A percentile compares a stretch with the other conserved stretches of the same genome.
phyloP scores from a whole-genome alignment of 225 moss, liverwort and hornwort species.

The Pseudisothecium myosuroides region DNA sequence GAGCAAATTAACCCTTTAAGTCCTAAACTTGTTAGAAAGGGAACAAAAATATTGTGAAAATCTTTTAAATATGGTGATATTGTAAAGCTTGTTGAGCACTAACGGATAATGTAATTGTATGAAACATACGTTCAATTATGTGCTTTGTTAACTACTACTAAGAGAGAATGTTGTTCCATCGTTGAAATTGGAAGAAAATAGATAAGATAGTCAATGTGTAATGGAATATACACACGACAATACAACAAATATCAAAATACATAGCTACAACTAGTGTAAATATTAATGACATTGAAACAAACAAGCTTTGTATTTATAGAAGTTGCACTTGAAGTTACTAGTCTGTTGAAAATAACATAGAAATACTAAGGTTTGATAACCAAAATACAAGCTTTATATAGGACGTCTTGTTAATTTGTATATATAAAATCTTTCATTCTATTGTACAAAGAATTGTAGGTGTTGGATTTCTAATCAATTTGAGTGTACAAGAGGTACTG shows the following conservation, averaged over 20 bases:
- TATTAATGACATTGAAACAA: background rate
- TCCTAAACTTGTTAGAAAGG: fast-evolving
- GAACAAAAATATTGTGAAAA: background rate
- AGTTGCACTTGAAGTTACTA: background rate
- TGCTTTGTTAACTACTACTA: background rate
- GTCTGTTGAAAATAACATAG: fast-evolving
- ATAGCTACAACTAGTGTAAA: background rate
- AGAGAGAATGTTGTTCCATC: background rate
- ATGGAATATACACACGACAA: background rate
- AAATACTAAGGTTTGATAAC: background rate
- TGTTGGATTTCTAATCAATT: background rate
- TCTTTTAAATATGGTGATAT: background rate
- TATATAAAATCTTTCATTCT: background rate
- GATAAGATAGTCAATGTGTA: no score
- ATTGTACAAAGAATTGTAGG: background rate
- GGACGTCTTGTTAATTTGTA: background rate
- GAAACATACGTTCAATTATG: fast-evolving
- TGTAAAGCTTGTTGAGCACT: background rate
- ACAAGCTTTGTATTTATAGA: background rate
- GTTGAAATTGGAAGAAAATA: background rate
- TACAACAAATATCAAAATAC: background rate
- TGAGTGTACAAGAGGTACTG: fast-evolving
- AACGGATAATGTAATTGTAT: background rate
- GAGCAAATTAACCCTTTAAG: background rate
- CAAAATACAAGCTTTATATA: background rate